Base-by-base conservation (phyloP, 2,329 filamentous ascomycete species). In the Trichoderma aggressivum region DNA sequence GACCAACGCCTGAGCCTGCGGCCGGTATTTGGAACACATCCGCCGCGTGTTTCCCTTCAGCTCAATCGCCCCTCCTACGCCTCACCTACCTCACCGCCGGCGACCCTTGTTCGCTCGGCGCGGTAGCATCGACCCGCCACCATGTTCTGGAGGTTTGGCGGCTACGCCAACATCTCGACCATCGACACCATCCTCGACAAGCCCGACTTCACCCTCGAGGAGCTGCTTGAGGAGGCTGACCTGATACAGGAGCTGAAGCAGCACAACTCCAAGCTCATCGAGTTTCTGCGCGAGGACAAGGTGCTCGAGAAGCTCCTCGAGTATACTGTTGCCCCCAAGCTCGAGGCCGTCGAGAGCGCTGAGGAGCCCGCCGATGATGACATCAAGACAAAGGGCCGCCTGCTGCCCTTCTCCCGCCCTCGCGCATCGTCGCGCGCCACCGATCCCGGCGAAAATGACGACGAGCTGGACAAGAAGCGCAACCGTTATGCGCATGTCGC, bases 141-240 rank as follows among this genome's bases (percentile, higher is more conserved):
- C 86, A 99, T 99, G 96, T 99, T 99, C 84, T 99, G 96, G 96
- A 92, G 95, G 84, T 99, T 98, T 88, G 95, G 96, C 88, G 94
- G 94, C 80, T 98, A 98, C 88, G 93, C 94, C 87, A 97, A 94
- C 87, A 92, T 97, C 84, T 98, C 95, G 78, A 92, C 94, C 80
- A 94, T 99, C 83, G 96, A 98, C 83, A 94, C 91, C 76, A 93
- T 99, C 79, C 94, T 99, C 81, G 96, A 99, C 81, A 97, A 97
- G 83, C 90, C 97, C 77, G 93, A 97, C 83, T 94, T 98, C 80
- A 94, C 93, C 66, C 91, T 98, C 75, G 96, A 99, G 83, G 95
- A 98, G 80, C 87, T 99, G 72, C 90, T 99, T 74, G 94, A 98
- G 81, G 96, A 99, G 86, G 92, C 92, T 79, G 96, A 99, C 80